Conservation (phyloP, 371 early-diverging fungal genomes). For the Mortierella sp. region DNA sequence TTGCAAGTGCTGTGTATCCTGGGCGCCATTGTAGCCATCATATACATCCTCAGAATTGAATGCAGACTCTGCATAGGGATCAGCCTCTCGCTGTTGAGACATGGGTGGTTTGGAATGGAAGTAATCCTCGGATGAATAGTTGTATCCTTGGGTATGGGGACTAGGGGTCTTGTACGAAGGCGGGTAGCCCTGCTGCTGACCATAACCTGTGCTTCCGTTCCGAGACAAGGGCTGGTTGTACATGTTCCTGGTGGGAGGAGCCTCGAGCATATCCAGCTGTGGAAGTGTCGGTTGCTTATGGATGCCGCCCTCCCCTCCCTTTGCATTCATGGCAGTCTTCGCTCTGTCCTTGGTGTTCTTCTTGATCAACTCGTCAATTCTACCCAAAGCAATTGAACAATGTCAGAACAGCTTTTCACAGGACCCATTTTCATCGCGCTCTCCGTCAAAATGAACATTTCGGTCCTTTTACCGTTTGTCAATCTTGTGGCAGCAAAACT, state of each 20-base stretch:
- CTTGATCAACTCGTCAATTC: constrained; percentile 43
- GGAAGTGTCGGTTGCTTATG: constrained; percentile 41
- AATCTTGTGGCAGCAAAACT: constrained; percentile 91
- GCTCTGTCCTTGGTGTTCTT: constrained; percentile 45
- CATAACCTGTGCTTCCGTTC: not conserved
- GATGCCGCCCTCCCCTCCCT: constrained; percentile 9
- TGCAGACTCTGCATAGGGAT: constrained; percentile 35
- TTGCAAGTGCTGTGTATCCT: constrained; percentile 13
- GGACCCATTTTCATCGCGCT: not conserved
- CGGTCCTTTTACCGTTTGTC: constrained; percentile 74
- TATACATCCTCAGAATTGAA: constrained; percentile 25
- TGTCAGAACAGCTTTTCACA: no score
- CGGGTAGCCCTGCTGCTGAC: constrained; percentile 5
- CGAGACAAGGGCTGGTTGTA: constrained; percentile 13
- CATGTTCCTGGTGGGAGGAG: constrained; percentile 11
- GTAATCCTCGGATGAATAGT: constrained; percentile 28
- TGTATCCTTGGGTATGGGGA: constrained; percentile 21
- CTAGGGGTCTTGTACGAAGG: constrained; percentile 12
- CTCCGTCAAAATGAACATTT: not conserved
- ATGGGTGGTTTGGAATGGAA: constrained; percentile 22
- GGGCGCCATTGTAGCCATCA: constrained; percentile 14
- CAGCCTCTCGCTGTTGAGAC: not conserved
- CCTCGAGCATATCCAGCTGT: constrained; percentile 34
- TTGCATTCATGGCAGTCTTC: constrained; percentile 6
- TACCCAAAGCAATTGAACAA: not conserved